Evolutionary conservation across 2,329 filamentous ascomycete genomes (phyloP).

Genomic region (Ceratocystis cacaofunesta): DNA sequence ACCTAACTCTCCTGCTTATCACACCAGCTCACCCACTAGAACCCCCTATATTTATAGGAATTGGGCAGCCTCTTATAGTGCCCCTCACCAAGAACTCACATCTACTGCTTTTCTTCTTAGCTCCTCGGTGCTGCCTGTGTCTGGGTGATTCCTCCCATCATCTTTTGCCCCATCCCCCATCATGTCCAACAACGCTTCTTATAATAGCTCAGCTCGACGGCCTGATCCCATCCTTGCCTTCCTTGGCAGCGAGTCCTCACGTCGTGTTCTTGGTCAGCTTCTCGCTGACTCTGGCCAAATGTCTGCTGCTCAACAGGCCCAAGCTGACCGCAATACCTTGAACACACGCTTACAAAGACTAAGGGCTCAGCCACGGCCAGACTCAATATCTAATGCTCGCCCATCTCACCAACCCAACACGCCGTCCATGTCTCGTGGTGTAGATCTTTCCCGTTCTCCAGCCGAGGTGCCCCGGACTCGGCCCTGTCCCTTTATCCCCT

Average conservation of each 20-base stretch:
- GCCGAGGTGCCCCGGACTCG: constrained; percentile 20
- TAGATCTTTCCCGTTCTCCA: constrained; percentile 33
- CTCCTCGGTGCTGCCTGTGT: neutral
- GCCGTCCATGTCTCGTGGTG: constrained; percentile 37
- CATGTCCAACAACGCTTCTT: constrained; percentile 1
- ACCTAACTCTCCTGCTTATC: neutral
- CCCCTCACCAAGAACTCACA: neutral
- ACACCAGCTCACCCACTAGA: too few species aligned
- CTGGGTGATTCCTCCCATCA: neutral
- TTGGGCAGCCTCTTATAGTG: too few species aligned
- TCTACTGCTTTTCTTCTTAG: neutral
- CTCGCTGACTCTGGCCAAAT: neutral
- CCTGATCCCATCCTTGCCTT: neutral
- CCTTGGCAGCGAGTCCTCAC: neutral
- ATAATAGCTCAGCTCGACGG: neutral
- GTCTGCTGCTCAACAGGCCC: neutral
- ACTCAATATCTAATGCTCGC: neutral
- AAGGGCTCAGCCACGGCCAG: too few species aligned
- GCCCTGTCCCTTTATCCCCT: constrained; percentile 50
- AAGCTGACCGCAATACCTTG: neutral
- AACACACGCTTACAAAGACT: neutral
- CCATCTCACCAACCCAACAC: constrained; percentile 19
- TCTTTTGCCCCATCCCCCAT: neutral
- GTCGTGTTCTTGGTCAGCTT: neutral
- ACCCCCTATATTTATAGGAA: too few species aligned